Conservation (phyloP, 2,329 filamentous ascomycete species). For the Raffaelea albimanens region DNA sequence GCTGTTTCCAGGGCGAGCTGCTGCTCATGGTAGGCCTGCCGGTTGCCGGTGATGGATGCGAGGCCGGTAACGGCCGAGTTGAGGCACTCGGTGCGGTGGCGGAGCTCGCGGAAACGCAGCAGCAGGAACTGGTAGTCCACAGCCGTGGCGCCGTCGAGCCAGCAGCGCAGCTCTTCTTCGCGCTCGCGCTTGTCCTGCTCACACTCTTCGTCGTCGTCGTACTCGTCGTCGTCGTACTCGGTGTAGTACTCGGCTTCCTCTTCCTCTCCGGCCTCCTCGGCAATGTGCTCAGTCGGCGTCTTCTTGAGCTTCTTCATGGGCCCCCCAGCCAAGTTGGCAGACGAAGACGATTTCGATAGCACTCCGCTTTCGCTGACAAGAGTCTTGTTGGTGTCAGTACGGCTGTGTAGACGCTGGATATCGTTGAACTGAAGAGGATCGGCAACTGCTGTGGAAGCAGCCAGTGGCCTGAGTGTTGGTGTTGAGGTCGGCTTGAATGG, state of each 20-base stretch:
- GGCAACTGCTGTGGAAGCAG: neutral
- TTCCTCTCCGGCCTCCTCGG: neutral
- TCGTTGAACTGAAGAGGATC: neutral
- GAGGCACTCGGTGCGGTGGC: constrained; percentile 15
- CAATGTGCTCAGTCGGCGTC: neutral
- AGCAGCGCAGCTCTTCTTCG: constrained; percentile 1
- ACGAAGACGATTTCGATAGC: no score
- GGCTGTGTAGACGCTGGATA: no score
- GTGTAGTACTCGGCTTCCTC: neutral
- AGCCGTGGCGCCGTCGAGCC: constrained; percentile 9
- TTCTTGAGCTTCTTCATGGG: neutral
- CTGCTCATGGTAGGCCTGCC: constrained; percentile 15
- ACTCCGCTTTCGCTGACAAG: no score
- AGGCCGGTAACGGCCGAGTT: constrained; percentile 16
- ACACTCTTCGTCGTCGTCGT: neutral
- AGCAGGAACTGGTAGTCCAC: constrained; percentile 16
- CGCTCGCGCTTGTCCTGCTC: neutral
- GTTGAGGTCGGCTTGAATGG: neutral
- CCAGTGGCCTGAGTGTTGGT: neutral
- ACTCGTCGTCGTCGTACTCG: neutral
- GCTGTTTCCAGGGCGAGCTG: constrained; percentile 11
- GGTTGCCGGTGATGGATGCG: constrained; percentile 16
- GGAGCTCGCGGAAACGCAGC: constrained; percentile 14
- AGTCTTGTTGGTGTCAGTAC: neutral
- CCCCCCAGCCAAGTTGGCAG: no score